These are phyloP conservation scores for Diaporthe eres DNA, from an alignment of 2,329 filamentous ascomycete genomes.

Conservation along the genomic window DNA sequence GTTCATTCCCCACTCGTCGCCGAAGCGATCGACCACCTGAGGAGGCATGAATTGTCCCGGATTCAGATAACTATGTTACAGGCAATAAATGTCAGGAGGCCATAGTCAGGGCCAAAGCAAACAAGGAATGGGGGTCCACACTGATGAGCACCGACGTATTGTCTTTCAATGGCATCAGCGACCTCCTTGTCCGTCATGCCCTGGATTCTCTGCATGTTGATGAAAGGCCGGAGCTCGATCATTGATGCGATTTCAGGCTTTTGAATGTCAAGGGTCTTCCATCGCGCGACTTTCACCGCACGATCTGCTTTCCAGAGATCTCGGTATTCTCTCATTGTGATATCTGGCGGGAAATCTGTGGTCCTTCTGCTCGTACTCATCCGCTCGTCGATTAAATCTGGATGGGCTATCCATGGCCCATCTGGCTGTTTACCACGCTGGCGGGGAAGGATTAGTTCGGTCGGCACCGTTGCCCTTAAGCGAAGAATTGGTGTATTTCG, in stretches of 20 bases:
- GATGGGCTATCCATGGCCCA: conserved; percentile 1
- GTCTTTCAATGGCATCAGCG: not conserved
- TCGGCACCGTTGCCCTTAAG: not conserved
- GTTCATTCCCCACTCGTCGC: not conserved
- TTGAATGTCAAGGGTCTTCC: not conserved
- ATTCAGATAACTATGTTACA: not conserved
- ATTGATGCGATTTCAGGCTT: not conserved
- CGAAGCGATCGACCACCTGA: not conserved
- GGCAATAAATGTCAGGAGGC: not conserved
- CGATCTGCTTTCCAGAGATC: not conserved
- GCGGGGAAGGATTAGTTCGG: not conserved
- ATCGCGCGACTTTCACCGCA: not conserved
- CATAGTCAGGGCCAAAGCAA: not conserved
- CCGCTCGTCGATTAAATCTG: not conserved
- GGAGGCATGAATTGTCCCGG: not conserved
- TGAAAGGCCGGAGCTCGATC: not conserved
- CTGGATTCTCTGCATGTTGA: not conserved
- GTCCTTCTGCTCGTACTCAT: not conserved
- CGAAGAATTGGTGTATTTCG: not conserved
- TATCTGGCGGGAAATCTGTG: not conserved
- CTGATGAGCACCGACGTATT: not conserved
- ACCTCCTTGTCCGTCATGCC: not conserved
- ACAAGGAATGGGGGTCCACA: not conserved
- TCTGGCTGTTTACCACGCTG: not conserved
- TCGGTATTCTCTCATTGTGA: not conserved